Conservation (phyloP, 1,284 basidiomycete species). For the Fomitopsis schrenkii region DNA sequence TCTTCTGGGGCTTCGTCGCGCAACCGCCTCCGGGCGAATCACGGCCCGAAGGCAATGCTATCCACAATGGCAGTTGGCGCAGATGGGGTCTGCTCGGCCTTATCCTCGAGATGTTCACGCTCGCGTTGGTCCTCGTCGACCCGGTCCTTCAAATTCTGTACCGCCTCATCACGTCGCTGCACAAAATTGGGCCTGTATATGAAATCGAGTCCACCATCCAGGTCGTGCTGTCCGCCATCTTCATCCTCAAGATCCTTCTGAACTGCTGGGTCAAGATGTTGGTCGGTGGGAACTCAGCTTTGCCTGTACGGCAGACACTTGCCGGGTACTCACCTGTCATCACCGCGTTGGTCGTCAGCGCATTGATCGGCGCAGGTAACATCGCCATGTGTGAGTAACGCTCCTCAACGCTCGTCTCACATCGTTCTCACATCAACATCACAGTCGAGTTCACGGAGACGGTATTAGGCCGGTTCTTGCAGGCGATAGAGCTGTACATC, state of each 20-base stretch:
- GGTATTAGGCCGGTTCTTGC: slow-evolving; percentile 64
- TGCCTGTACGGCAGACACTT: slow-evolving; percentile 41
- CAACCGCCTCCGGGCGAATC: slow-evolving; percentile 47
- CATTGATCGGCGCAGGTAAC: slow-evolving; percentile 52
- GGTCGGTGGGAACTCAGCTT: slow-evolving; percentile 23
- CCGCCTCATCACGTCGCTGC: slow-evolving; percentile 44
- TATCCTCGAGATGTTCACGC: slow-evolving; percentile 45
- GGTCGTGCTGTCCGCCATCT: slow-evolving; percentile 51
- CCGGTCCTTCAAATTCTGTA: slow-evolving; percentile 60
- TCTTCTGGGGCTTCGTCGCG: slow-evolving; percentile 64
- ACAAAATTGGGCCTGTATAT: slow-evolving; percentile 48
- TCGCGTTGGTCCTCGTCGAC: slow-evolving; percentile 41
- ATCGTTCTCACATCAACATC: neutral
- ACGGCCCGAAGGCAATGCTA: slow-evolving; percentile 13
- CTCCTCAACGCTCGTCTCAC: neutral
- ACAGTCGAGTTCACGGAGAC: slow-evolving; percentile 68
- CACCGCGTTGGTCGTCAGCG: slow-evolving; percentile 46
- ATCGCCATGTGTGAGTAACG: slow-evolving; percentile 52
- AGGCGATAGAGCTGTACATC: slow-evolving; percentile 62
- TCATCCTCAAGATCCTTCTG: slow-evolving; percentile 59
- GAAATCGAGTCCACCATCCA: slow-evolving; percentile 53
- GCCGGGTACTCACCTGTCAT: slow-evolving; percentile 49
- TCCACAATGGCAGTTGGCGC: slow-evolving; percentile 59
- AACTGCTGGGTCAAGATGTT: slow-evolving; percentile 44
- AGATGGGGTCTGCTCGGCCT: slow-evolving; percentile 56